phyloP scores from a whole-genome alignment of 805 yeast genomes.

The Candida schatavii region DNA sequence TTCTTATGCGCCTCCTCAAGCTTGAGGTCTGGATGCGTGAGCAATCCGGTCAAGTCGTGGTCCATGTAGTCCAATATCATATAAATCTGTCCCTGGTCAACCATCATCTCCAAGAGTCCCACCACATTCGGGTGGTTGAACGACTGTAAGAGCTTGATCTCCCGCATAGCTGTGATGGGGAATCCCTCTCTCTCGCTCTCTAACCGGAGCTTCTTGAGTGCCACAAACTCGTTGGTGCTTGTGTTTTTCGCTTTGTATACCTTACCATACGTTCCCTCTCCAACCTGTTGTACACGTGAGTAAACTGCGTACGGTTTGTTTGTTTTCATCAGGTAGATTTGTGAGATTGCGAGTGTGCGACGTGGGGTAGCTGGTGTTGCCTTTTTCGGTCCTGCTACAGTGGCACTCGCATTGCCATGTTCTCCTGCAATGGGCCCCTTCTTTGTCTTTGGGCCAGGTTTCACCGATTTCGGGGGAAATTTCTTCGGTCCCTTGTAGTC shows the following conservation, averaged over 20 bases:
- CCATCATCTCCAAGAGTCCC: slow-evolving; percentile 84
- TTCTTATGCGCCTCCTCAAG: slow-evolving; percentile 66
- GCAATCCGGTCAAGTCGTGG: slow-evolving; percentile 86
- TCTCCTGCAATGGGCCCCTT: neutral
- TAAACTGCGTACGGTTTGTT: slow-evolving; percentile 42
- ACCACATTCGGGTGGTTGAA: slow-evolving; percentile 69
- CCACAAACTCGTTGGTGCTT: slow-evolving; percentile 70
- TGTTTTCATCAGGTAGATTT: slow-evolving; percentile 31
- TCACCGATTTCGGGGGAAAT: neutral
- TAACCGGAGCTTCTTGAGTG: slow-evolving; percentile 77
- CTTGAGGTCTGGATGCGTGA: slow-evolving; percentile 68
- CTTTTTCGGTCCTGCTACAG: slow-evolving; percentile 6
- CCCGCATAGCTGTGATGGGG: slow-evolving; percentile 93
- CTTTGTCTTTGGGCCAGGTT: neutral
- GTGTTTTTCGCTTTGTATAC: slow-evolving; percentile 84
- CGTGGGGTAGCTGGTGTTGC: neutral
- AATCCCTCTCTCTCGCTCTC: slow-evolving; percentile 92
- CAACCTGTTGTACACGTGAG: slow-evolving; percentile 81
- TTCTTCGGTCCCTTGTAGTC: neutral
- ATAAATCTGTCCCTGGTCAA: slow-evolving; percentile 67
- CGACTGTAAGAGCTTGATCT: slow-evolving; percentile 85
- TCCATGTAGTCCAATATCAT: slow-evolving; percentile 94
- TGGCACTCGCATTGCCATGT: slow-evolving; percentile 1
- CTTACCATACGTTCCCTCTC: slow-evolving; percentile 98
- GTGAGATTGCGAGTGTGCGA: slow-evolving; percentile 12